A percentile compares a stretch with the other conserved stretches of the same genome.
phyloP scores from a whole-genome alignment of 1,139 yeast species.

The Blastobotrys serpentis region DNA sequence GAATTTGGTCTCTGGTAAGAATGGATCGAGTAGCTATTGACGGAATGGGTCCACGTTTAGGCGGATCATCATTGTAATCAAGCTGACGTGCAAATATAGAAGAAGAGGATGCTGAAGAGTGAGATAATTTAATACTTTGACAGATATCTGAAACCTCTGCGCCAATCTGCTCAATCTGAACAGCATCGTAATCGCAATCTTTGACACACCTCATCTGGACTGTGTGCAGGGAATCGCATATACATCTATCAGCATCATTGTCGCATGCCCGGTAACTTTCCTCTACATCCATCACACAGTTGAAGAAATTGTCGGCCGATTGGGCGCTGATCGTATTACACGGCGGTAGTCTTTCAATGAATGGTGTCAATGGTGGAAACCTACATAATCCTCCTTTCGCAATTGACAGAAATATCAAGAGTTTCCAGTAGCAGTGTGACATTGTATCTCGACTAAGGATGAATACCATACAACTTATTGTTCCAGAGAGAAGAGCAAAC shows the following conservation, averaged over 20 bases:
- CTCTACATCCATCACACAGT: slow-evolving; percentile 16
- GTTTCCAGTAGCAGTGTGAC: too few species aligned
- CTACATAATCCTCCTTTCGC: not conserved
- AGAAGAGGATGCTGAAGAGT: not conserved
- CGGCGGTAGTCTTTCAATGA: slow-evolving; percentile 14
- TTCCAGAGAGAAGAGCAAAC: not conserved
- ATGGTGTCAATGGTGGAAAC: slow-evolving; percentile 9
- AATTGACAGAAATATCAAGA: not conserved
- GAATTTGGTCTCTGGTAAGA: not conserved
- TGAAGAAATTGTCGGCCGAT: slow-evolving; percentile 2
- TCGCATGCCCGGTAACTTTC: slow-evolving; percentile 16
- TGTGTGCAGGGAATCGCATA: slow-evolving; percentile 14
- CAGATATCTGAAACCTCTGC: not conserved
- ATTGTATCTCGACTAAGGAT: too few species aligned
- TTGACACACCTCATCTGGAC: slow-evolving; percentile 14
- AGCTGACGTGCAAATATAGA: not conserved
- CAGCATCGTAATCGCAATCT: slow-evolving; percentile 5
- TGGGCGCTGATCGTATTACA: slow-evolving; percentile 8
- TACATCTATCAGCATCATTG: slow-evolving; percentile 14
- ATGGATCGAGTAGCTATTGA: not conserved
- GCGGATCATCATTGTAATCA: slow-evolving; percentile 4
- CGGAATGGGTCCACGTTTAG: slow-evolving; percentile 6
- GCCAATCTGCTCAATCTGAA: slow-evolving; percentile 7
- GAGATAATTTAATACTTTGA: not conserved
- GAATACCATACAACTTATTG: too few species aligned